A percentile compares a stretch with the other conserved stretches of the same genome.
phyloP scores from a whole-genome alignment of 2,329 filamentous ascomycete species.

The Fusarium sp. region DNA sequence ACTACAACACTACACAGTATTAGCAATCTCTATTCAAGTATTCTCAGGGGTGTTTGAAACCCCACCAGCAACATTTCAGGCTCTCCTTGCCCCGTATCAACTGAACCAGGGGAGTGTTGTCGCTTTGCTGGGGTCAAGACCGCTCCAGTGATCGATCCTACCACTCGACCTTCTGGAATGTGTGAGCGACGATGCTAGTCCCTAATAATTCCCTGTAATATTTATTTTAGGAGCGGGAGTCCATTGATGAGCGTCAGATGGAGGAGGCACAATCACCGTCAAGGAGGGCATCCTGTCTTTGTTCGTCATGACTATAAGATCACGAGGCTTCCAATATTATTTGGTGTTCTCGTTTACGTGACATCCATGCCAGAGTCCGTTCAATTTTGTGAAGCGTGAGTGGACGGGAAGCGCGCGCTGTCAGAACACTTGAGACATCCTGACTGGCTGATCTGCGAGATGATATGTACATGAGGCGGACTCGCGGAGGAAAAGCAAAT shows the following conservation, averaged over 20 bases:
- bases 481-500: not conserved
- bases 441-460: slow-evolving; percentile 25
- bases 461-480: slow-evolving; percentile 3
- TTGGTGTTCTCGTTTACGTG: not conserved
- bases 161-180: slow-evolving; percentile 39
- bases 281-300: not conserved
- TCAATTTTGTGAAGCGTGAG: slow-evolving; percentile 3
- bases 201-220: slow-evolving; percentile 5
- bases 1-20: not conserved
- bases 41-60: slow-evolving; percentile 17
- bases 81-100: not conserved
- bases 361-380: slow-evolving; percentile 8
- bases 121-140: slow-evolving; percentile 17
- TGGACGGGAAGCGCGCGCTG: not conserved
- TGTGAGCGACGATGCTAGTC: slow-evolving; percentile 26
- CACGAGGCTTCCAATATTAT: not conserved
- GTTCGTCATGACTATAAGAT: not conserved
- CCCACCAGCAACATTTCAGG: slow-evolving; percentile 20
- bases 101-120: not conserved
- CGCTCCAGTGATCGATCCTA: slow-evolving; percentile 29
- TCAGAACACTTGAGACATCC: slow-evolving; percentile 33
- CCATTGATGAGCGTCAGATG: slow-evolving; percentile 2
- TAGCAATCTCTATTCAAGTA: slow-evolving; percentile 1
- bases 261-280: slow-evolving; percentile 2
- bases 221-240: slow-evolving; percentile 30